Conservation (phyloP, 2,329 filamentous ascomycete genomes). For the Xylariales sp. region DNA sequence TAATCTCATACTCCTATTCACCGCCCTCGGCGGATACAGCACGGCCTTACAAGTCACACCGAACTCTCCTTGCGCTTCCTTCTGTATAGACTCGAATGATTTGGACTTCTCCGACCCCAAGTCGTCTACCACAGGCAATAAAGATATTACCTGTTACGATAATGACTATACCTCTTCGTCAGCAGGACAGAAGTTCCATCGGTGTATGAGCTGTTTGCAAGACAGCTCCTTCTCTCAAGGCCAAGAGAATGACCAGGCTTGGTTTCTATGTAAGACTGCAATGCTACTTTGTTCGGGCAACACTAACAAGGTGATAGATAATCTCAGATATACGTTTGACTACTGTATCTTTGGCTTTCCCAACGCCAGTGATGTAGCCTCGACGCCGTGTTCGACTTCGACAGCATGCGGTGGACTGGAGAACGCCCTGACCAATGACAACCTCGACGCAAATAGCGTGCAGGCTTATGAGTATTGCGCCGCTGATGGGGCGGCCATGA, state of each 20-base stretch:
- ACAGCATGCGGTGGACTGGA: conserved; percentile 45
- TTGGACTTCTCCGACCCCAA: conserved; percentile 40
- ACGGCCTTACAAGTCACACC: conserved; percentile 44
- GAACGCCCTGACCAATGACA: conserved; percentile 33
- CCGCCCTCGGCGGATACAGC: conserved; percentile 13
- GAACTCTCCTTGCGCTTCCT: conserved; percentile 48
- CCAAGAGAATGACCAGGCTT: conserved; percentile 47
- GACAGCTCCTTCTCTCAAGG: conserved; percentile 43
- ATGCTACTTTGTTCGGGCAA: no score
- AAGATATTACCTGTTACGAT: conserved; percentile 46
- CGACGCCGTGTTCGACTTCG: conserved; percentile 46
- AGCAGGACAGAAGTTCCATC: conserved; percentile 41
- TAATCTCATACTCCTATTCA: conserved; percentile 17
- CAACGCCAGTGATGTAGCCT: conserved; percentile 39
- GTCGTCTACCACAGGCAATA: conserved; percentile 38
- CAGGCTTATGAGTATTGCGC: conserved; percentile 44
- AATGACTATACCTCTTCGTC: conserved; percentile 33
- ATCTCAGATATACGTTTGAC: conserved; percentile 47
- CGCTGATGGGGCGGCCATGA: conserved; percentile 32
- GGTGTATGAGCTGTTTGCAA: conserved; percentile 49
- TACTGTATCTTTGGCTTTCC: conserved; percentile 50
- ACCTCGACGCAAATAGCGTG: conserved; percentile 29
- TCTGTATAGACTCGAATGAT: conserved; percentile 39
- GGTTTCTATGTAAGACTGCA: conserved; percentile 52
- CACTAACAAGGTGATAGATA: conserved; percentile 34